Percentiles rank a stretch among this genome's conserved stretches.
phyloP scores from a whole-genome alignment of 140 eudicot species.

The Flaveria floridana region DNA sequence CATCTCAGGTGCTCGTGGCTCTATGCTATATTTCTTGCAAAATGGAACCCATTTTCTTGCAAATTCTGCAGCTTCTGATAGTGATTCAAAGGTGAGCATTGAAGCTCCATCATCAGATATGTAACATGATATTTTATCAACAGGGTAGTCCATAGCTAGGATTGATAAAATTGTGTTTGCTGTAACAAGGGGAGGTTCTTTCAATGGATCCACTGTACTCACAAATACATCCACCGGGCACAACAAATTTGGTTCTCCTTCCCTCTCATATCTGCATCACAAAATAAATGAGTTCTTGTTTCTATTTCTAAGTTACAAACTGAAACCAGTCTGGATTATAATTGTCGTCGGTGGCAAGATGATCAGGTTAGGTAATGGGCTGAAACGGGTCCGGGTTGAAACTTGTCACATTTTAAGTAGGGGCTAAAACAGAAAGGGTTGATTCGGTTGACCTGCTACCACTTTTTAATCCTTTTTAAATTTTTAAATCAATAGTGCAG shows the following conservation, averaged over 20 bases:
- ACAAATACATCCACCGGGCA: constrained; percentile 85
- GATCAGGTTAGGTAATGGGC: too few species aligned
- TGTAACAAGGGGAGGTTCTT: constrained; percentile 95
- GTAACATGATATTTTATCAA: constrained; percentile 92
- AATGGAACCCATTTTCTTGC: constrained; percentile 96
- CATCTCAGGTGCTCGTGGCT: constrained; percentile 96
- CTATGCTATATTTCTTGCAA: constrained; percentile 78
- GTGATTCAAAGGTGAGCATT: constrained; percentile 88
- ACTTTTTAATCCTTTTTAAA: too few species aligned
- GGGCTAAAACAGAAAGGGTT: too few species aligned
- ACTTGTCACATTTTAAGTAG: too few species aligned
- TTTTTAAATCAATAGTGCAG: too few species aligned
- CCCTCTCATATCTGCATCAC: constrained; percentile 84
- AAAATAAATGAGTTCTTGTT: not conserved
- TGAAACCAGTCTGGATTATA: too few species aligned
- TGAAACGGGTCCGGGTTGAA: too few species aligned
- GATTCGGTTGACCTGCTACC: too few species aligned
- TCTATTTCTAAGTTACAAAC: not conserved
- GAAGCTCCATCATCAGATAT: constrained; percentile 98
- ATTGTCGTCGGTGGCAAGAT: too few species aligned
- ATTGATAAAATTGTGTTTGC: constrained; percentile 84
- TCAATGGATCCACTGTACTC: constrained; percentile 97
- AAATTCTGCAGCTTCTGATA: constrained; percentile 95
- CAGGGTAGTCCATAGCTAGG: constrained; percentile 94
- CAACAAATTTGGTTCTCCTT: constrained; percentile 92